Evolutionary conservation across 2,329 filamentous ascomycete genomes (phyloP).

Genomic region (Cordyceps javanica): DNA sequence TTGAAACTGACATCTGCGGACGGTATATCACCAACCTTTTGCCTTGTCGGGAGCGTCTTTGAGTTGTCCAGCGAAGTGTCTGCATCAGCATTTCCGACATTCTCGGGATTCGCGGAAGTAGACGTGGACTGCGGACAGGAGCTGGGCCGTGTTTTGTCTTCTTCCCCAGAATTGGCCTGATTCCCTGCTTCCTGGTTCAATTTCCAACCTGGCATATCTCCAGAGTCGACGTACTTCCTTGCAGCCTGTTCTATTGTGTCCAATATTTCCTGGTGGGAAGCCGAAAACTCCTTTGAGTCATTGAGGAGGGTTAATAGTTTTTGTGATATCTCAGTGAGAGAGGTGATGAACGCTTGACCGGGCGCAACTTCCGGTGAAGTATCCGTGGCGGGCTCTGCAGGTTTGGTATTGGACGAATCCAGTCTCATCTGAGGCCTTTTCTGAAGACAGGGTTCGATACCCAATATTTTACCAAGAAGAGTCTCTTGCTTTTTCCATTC

Average conservation of each 20-base stretch:
- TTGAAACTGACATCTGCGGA: not conserved
- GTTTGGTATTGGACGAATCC: constrained; percentile 10
- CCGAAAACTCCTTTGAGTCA: constrained; percentile 28
- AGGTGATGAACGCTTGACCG: constrained; percentile 23
- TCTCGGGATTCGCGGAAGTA: not conserved
- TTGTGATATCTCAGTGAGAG: constrained; percentile 34
- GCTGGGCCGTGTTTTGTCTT: not conserved
- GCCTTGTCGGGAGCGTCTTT: not conserved
- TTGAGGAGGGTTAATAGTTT: constrained; percentile 37
- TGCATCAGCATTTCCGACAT: too few relatives aligned
- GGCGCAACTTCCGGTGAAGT: constrained; percentile 17
- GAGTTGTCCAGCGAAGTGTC: not conserved
- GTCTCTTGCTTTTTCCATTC: constrained; percentile 50
- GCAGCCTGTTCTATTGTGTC: constrained; percentile 46
- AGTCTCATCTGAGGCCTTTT: constrained; percentile 28
- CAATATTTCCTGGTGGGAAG: constrained; percentile 40
- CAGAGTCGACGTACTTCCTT: constrained; percentile 41
- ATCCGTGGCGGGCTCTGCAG: constrained; percentile 14
- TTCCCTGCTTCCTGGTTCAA: constrained; percentile 8
- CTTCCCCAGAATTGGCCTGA: not conserved
- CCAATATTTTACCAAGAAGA: constrained; percentile 47
- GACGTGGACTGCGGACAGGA: not conserved
- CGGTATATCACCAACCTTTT: not conserved
- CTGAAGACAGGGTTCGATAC: constrained; percentile 36
- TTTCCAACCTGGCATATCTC: constrained; percentile 18